Evolutionary conservation across 1,284 basidiomycete genomes (phyloP).

Genomic region (Trametes sp.): DNA sequence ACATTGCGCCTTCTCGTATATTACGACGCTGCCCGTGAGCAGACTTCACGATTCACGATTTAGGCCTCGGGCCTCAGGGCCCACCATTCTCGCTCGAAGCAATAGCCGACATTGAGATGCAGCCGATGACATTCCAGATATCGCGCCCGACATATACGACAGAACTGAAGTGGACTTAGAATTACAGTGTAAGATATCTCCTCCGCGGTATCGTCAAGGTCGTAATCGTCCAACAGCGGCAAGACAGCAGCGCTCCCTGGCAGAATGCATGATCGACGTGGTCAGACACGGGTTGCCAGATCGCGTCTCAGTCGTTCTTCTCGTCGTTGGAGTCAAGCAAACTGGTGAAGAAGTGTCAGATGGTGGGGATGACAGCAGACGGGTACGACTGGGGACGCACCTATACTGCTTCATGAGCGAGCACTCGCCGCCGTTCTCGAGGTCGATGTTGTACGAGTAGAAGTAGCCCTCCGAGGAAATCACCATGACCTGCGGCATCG

Average conservation of each 20-base stretch:
- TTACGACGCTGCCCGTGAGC: neutral
- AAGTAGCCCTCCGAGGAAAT: constrained; percentile 96
- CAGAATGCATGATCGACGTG: too few species aligned
- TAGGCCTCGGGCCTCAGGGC: neutral
- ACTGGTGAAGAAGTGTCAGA: neutral
- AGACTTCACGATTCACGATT: neutral
- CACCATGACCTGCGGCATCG: constrained; percentile 97
- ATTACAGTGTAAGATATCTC: constrained; percentile 20
- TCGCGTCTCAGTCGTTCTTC: constrained; percentile 21
- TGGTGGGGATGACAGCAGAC: too few species aligned
- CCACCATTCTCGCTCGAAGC: neutral
- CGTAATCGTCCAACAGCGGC: neutral
- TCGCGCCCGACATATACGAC: constrained; percentile 12
- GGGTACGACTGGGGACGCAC: constrained; percentile 43
- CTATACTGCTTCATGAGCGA: constrained; percentile 93
- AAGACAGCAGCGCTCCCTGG: neutral
- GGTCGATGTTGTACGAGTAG: constrained; percentile 95
- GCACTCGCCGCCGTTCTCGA: constrained; percentile 97
- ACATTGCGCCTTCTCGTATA: constrained; percentile 4
- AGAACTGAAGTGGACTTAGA: constrained; percentile 11
- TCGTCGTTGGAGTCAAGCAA: constrained; percentile 33
- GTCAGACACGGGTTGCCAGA: too few species aligned
- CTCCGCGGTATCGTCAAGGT: constrained; percentile 17
- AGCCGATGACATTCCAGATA: constrained; percentile 12
- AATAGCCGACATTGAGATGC: neutral